These are phyloP conservation scores for Dendrobium officinale DNA, from an alignment of 106 monocot genomes.

Conservation along the genomic window DNA sequence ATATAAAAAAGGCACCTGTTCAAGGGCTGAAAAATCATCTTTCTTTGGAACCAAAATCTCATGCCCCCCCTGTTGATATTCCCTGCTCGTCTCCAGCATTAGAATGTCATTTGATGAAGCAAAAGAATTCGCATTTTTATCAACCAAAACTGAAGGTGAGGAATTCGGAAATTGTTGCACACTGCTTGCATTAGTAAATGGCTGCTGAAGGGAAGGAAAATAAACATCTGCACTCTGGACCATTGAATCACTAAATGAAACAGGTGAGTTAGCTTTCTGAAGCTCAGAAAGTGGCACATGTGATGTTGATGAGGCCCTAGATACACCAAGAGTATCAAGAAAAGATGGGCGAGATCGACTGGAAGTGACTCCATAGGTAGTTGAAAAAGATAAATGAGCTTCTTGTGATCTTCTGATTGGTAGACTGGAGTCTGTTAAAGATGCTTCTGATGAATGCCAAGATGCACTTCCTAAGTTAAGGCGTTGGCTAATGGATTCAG, in stretches of 20 bases:
- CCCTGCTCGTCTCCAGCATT: constrained; percentile 1
- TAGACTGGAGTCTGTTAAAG: constrained; percentile 25
- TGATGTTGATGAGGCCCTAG: constrained; percentile 35
- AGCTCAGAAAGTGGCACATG: neutral
- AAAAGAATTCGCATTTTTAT: constrained; percentile 19
- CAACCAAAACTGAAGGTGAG: constrained; percentile 8
- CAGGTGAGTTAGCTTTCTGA: constrained; percentile 12
- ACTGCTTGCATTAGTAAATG: constrained; percentile 7
- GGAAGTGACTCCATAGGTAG: constrained; percentile 23
- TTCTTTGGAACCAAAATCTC: constrained; percentile 25
- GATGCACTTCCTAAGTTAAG: constrained; percentile 27
- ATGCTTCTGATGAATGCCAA: constrained; percentile 32
- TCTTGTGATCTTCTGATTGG: constrained; percentile 23
- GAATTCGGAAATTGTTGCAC: constrained; percentile 16
- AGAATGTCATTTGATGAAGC: constrained; percentile 18
- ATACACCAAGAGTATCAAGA: constrained; percentile 71
- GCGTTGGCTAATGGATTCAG: constrained; percentile 36
- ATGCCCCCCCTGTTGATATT: constrained; percentile 17
- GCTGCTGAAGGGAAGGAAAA: constrained; percentile 15
- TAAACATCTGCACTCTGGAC: constrained; percentile 19
- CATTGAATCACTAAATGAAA: constrained; percentile 20
- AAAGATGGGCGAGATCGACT: constrained; percentile 72
- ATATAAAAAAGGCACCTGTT: constrained; percentile 51
- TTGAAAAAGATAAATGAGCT: constrained; percentile 29
- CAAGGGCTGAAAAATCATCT: constrained; percentile 82